Evolutionary conservation across 768 basidiomycete genomes (phyloP), one percentile per base, ranked within the genome.

Genomic region (Termitomyces sp.): DNA sequence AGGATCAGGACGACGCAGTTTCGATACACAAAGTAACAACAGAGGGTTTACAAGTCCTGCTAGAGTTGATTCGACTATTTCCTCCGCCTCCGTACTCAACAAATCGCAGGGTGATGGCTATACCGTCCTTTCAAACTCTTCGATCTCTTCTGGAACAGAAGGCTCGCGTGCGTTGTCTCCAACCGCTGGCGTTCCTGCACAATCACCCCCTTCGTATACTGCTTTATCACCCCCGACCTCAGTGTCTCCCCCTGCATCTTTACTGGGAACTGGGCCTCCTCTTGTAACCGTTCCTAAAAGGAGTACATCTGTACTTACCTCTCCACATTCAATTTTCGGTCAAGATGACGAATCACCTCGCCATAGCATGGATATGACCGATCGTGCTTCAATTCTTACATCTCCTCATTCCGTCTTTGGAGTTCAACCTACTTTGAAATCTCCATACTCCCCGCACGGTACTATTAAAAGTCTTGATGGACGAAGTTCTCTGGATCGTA

Each of bases 401-500:
- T 73, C 73, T 17, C 71, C 71, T 42, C 69, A 69, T 60, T 71
- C 72, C 25, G 40, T 58, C 34, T n/a, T 53, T 4, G 31, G 29
- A 25, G 34, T 25, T 34, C 59, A 50, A 9, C 38, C 71, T 14
- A 60, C 69, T 19, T 58, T 75, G 8, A 75, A 71, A 16, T 77
- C 75, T 31, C 76, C 77, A 5, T 71, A 75, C 64, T 78, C 77
- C 10, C 66, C 66, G 31, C 52, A 46, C 27, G 57, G 58, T 3
- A 61, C 58, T 7, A 54, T 61, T 37, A 53, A 54, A 37, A 60
- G 60, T 41, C 8, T 59, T 4, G 65, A 65, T 42, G 57, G 52
- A 12, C 54, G 50, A 25, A 59, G 50, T 19, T 54, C 53, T 51
- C 40, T 45, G 47, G 53, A 58, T 50, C 58, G 29, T 48, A 25